Evolutionary conservation across 257 asterid genomes (phyloP).

Genomic region (Solanum ossicruentum): DNA sequence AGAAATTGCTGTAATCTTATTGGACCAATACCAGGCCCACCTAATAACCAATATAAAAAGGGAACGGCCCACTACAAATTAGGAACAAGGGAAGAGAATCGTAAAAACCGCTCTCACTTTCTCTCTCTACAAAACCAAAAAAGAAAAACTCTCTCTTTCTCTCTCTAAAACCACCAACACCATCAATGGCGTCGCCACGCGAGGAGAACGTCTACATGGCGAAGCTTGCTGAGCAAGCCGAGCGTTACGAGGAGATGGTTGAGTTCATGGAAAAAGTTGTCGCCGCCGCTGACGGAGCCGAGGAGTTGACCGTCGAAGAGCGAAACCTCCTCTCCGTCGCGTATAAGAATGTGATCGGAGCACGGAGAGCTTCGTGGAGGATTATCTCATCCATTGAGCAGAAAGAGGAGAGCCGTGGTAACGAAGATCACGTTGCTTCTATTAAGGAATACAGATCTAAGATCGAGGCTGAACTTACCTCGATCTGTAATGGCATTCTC

Average conservation of each 20-base stretch:
- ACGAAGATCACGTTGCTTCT: constrained; percentile 62
- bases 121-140: not conserved
- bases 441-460: constrained; percentile 71
- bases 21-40: too few relatives aligned
- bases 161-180: not conserved
- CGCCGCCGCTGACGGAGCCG: constrained; percentile 47
- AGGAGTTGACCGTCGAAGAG: constrained; percentile 69
- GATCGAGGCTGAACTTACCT: constrained; percentile 61
- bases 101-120: not conserved
- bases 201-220: constrained; percentile 87
- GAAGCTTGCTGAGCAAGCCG: constrained; percentile 86
- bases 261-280: constrained; percentile 90
- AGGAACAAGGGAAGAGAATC: not conserved
- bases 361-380: constrained; percentile 72
- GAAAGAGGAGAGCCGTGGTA: constrained; percentile 81
- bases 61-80: too few relatives aligned
- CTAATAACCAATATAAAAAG: too few relatives aligned
- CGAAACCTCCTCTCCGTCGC: constrained; percentile 78
- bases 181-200: constrained; percentile 61
- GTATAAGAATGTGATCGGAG: constrained; percentile 78
- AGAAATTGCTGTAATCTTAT: too few relatives aligned
- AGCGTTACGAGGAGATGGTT: constrained; percentile 92
- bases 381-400: constrained; percentile 76
- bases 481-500: constrained; percentile 68
- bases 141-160: not conserved